Percentiles rank a stretch among this genome's conserved stretches.
Evolutionary conservation across 495 filamentous ascomycete genomes (phyloP).

Genomic region (Podospora sp.): DNA sequence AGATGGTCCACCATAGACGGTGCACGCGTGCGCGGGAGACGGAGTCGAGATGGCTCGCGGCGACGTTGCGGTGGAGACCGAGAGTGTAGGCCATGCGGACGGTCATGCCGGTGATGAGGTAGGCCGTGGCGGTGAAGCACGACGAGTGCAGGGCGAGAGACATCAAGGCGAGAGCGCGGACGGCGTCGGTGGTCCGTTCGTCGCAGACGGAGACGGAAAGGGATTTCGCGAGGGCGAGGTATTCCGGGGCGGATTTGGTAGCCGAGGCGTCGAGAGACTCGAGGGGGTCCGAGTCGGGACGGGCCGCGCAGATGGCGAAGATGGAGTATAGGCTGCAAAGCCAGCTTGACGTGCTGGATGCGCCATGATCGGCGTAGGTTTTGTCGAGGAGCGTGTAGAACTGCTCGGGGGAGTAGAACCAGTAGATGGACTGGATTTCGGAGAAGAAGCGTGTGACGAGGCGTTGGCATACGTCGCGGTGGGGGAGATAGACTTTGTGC

Average conservation of each 20-base stretch:
- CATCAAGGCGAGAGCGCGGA: conserved; percentile 7
- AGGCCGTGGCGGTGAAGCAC: conserved; percentile 13
- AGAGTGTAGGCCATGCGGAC: conserved; percentile 19
- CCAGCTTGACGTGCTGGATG: neutral
- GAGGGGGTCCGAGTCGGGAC: neutral
- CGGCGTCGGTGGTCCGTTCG: conserved; percentile 11
- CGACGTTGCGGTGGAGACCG: conserved; percentile 17
- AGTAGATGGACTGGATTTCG: conserved; percentile 21
- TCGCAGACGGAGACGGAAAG: conserved; percentile 13
- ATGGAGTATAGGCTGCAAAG: conserved; percentile 19
- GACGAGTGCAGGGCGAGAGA: conserved; percentile 13
- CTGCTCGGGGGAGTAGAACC: conserved; percentile 22
- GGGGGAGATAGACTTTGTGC: conserved; percentile 6
- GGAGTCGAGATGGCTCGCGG: neutral
- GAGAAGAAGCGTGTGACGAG: conserved; percentile 14
- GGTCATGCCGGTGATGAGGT: conserved; percentile 11
- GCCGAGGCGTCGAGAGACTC: neutral
- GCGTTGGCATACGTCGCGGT: conserved; percentile 16
- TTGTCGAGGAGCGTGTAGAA: conserved; percentile 17
- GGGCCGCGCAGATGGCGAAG: conserved; percentile 14
- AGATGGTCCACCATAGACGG: conserved; percentile 18
- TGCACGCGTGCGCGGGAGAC: conserved; percentile 12
- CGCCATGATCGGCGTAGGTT: conserved; percentile 5
- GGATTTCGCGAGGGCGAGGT: conserved; percentile 14
- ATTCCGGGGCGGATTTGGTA: conserved; percentile 6